Conservation (phyloP, 1,139 yeast species). For the Petasospora fabianii region DNA sequence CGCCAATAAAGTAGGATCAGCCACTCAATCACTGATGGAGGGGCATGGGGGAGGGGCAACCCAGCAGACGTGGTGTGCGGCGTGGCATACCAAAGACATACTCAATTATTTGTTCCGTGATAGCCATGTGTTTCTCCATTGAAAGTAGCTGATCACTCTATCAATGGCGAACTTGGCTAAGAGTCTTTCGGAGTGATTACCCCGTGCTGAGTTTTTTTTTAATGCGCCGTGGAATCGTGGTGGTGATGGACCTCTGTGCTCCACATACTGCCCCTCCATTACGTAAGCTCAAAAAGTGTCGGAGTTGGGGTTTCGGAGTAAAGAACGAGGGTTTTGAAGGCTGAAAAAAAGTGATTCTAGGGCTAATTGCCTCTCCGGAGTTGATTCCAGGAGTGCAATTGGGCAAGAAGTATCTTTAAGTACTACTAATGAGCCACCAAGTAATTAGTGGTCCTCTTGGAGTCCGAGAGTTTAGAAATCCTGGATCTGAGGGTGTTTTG, state of each 20-base stretch:
- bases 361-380: not conserved
- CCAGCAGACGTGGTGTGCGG: no score
- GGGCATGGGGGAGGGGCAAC: no score
- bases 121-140: no score
- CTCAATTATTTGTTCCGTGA: no score
- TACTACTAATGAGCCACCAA: no score
- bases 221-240: not conserved
- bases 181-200: not conserved
- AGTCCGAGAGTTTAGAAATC: constrained; percentile 4
- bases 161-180: no score
- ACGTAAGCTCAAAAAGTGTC: constrained; percentile 3
- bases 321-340: constrained; percentile 3
- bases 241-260: constrained; percentile 11
- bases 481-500: constrained; percentile 7
- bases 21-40: constrained; percentile 4
- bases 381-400: not conserved
- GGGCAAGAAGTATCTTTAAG: no score
- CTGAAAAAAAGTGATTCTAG: not conserved
- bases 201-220: not conserved
- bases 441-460: no score
- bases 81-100: no score
- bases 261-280: constrained; percentile 20
- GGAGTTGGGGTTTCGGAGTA: constrained; percentile 3
- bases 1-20: constrained; percentile 3
- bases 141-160: no score